Conservation (phyloP, 768 basidiomycete species). For the Jaapia argillacea region DNA sequence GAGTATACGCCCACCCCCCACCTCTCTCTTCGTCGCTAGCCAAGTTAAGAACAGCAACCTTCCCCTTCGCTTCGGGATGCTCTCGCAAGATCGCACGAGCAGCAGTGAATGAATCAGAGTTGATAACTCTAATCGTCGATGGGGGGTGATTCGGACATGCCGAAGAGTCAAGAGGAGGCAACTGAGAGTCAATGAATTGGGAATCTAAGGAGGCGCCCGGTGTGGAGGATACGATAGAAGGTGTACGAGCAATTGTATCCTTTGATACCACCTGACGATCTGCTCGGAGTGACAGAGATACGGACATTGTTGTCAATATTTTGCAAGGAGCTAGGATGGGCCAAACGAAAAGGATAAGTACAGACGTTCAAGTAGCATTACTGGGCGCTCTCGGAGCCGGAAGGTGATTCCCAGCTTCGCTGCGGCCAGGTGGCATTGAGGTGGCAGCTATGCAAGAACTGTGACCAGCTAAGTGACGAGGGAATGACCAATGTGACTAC, state of each 20-base stretch:
- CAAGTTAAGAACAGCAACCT: constrained; percentile 26
- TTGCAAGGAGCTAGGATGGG: too few relatives aligned
- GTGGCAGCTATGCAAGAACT: too few relatives aligned
- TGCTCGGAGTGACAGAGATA: background rate
- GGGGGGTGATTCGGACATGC: background rate
- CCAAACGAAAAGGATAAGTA: too few relatives aligned
- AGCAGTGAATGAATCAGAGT: background rate
- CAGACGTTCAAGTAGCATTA: too few relatives aligned
- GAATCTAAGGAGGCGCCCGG: background rate
- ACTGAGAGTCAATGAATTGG: background rate
- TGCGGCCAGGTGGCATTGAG: too few relatives aligned
- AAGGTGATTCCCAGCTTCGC: too few relatives aligned
- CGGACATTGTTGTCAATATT: too few relatives aligned
- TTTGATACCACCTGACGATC: background rate
- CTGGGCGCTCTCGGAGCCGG: too few relatives aligned
- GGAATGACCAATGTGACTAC: too few relatives aligned
- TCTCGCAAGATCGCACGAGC: background rate
- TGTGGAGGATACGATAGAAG: background rate
- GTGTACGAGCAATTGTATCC: background rate
- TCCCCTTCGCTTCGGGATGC: background rate
- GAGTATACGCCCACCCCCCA: constrained; percentile 22
- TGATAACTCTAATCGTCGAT: background rate
- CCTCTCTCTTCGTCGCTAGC: constrained; percentile 25
- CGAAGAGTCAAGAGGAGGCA: background rate
- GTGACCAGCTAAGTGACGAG: too few relatives aligned